These are phyloP conservation scores for Diplogelasinospora grovesii DNA, from an alignment of 495 filamentous ascomycete species.

Conservation along the genomic window DNA sequence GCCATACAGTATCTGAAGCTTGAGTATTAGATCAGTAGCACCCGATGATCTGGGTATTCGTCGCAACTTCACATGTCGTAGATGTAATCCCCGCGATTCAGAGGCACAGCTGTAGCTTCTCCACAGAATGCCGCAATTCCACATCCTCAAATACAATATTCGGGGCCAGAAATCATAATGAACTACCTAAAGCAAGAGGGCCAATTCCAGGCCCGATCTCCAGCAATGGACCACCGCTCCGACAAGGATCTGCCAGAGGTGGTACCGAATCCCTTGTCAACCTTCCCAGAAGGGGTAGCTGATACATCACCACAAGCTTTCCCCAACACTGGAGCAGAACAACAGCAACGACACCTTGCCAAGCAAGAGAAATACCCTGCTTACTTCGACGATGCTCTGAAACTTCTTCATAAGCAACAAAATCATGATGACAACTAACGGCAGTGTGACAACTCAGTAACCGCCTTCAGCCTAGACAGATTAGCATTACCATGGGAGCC, in stretches of 20 bases:
- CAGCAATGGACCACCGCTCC: conserved; percentile 12
- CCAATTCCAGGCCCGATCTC: too few relatives aligned
- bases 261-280: not conserved
- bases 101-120: too few relatives aligned
- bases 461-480: conserved; percentile 5
- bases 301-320: conserved; percentile 17
- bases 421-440: not conserved
- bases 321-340: not conserved
- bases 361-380: conserved; percentile 20
- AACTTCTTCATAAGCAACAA: conserved; percentile 9
- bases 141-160: too few relatives aligned
- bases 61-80: too few relatives aligned
- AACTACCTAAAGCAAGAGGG: too few relatives aligned
- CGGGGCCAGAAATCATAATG: too few relatives aligned
- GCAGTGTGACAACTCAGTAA: not conserved
- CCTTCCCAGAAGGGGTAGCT: conserved; percentile 13
- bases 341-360: conserved; percentile 2
- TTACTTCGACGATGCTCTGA: conserved; percentile 19
- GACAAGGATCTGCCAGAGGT: conserved; percentile 25
- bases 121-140: too few relatives aligned
- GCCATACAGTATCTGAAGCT: too few relatives aligned
- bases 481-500: conserved; percentile 18
- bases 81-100: too few relatives aligned
- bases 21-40: too few relatives aligned
- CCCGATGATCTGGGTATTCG: too few relatives aligned